Evolutionary conservation across 75 land plant genomes (phyloP), one percentile per base, ranked within the genome.

Genomic region (Isoetes taiwanensis): DNA sequence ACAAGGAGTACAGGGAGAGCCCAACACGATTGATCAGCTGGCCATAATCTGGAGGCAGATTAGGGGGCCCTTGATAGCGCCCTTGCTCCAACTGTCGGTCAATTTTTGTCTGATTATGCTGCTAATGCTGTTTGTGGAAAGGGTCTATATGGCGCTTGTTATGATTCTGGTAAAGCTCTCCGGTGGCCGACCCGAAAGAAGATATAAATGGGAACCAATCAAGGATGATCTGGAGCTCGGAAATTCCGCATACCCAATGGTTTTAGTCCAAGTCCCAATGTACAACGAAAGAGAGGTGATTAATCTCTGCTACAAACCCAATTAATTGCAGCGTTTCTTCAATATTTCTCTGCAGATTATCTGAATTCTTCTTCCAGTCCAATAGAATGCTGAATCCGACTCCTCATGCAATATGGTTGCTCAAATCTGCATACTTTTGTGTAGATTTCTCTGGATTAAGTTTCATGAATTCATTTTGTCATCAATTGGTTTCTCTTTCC

Each of bases 221-320:
- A 82, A 70, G 41, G 85, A 81, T 1, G 85, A 81, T 20, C 12
- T 72, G 28, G 87, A 80, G 76, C 29, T 67, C n/a, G 86, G 85
- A 12, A 62, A 31, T 3, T 59, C 56, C 3, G 59, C 75, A 20
- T 85, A 82, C 56, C 89, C 89, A 52, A 81, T 72, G 89, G 82
- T 85, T 28, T 64, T 85, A 20, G 83, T 81, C 50, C 85, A 81
- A 64, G 74, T 81, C 34, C 85, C 85, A 53, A 81, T 81, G 85
- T 81, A 62, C 66, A 81, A 81, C 61, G 85, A 81, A 39, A 67
- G 62, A 68, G 85, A 81, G 79, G 79, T 76, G 57, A 8, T 3
- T 63, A 73, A 43, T 25, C 11, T 54, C 2, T 58, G 43, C 48
- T 19, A 12, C 23, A n/a, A n/a, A n/a, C n/a, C n/a, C n/a, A n/a